Evolutionary conservation across 257 asterid genomes (phyloP), one percentile per base, ranked within the genome.

Genomic region (Galeopsis tetrahit): DNA sequence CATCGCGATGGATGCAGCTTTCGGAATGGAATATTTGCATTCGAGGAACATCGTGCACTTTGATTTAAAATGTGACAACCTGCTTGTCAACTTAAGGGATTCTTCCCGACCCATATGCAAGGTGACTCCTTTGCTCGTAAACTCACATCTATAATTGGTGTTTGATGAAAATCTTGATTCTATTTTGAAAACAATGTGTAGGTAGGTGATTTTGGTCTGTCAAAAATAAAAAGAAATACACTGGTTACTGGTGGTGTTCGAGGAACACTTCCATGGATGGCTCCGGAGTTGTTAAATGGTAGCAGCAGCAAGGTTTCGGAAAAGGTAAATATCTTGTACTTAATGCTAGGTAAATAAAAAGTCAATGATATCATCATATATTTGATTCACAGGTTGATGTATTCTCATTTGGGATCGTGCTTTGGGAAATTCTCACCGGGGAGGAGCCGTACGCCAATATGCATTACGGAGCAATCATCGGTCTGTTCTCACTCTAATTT

Each of bases 211-310:
- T 93, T 93, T 81, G 98, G 98, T 59, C 80, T 93, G 86, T 90
- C 97, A 35, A 93, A 93, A 79, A 90, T 93, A 69, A 93, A 93
- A 81, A 90, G 98, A 82, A 93, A 93, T 62, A 93, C 96, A 11
- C 73, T 93, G 86, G 96, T 93, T 60, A 88, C 93, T 35, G 98
- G 97, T 68, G 98, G 98, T 57, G 98, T 93, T 7, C 84, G 98
- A 66, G 98, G 97, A 79, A 93, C 98, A 38, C 98, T 93, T 71
- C 98, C 98, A 32, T 93, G 98, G 96, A 93, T 93, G 98, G 97
- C 98, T 69, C 98, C 98, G 1, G 98, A 93, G 90, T 77, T 93
- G 34, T 78, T 93, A 75, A 93, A 90, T 57, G 98, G 98, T 13
- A 82, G 98, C 88, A 93, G 97, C 59, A 93, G 88, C 79, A 90